Percentiles rank a stretch among this genome's conserved stretches.
phyloP scores from a whole-genome alignment of 2,329 filamentous ascomycete species.

The Penicillium sp. region DNA sequence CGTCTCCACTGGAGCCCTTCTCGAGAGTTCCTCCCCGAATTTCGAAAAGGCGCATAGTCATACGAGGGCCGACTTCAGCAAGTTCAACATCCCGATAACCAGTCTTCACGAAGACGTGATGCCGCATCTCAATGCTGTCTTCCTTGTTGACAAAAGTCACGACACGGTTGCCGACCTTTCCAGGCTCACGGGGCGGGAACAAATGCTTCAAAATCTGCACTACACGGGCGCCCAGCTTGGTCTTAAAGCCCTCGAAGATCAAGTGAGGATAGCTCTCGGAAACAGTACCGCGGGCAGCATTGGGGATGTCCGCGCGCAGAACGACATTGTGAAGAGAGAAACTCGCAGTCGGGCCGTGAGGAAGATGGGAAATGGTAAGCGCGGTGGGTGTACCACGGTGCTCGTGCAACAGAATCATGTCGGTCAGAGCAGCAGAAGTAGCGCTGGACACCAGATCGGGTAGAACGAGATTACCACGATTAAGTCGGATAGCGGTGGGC shows the following conservation, averaged over 20 bases:
- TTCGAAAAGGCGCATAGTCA: slow-evolving; percentile 97
- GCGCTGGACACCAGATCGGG: slow-evolving; percentile 81
- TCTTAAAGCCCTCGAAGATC: slow-evolving; percentile 91
- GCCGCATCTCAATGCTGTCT: slow-evolving; percentile 80
- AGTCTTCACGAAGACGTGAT: slow-evolving; percentile 92
- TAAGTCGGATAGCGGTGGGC: slow-evolving; percentile 82
- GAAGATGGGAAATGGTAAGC: slow-evolving; percentile 80
- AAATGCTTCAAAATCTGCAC: slow-evolving; percentile 90
- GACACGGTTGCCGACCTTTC: slow-evolving; percentile 81
- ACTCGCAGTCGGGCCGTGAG: slow-evolving; percentile 81
- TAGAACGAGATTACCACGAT: slow-evolving; percentile 85
- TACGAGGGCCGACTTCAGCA: slow-evolving; percentile 84
- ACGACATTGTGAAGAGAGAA: slow-evolving; percentile 93
- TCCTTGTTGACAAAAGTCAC: slow-evolving; percentile 95
- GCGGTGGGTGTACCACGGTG: slow-evolving; percentile 90
- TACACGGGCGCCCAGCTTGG: slow-evolving; percentile 73
- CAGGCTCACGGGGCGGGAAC: slow-evolving; percentile 84
- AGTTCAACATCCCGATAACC: slow-evolving; percentile 86
- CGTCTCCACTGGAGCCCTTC: slow-evolving; percentile 83
- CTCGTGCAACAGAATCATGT: slow-evolving; percentile 85
- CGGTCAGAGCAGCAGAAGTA: slow-evolving; percentile 74
- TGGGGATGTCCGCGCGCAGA: slow-evolving; percentile 87
- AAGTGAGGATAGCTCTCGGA: slow-evolving; percentile 91
- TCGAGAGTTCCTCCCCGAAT: slow-evolving; percentile 88
- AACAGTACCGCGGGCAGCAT: slow-evolving; percentile 80